Evolutionary conservation across 768 basidiomycete genomes (phyloP), one percentile per base, ranked within the genome.

Genomic region (Coprinopsis sp.): DNA sequence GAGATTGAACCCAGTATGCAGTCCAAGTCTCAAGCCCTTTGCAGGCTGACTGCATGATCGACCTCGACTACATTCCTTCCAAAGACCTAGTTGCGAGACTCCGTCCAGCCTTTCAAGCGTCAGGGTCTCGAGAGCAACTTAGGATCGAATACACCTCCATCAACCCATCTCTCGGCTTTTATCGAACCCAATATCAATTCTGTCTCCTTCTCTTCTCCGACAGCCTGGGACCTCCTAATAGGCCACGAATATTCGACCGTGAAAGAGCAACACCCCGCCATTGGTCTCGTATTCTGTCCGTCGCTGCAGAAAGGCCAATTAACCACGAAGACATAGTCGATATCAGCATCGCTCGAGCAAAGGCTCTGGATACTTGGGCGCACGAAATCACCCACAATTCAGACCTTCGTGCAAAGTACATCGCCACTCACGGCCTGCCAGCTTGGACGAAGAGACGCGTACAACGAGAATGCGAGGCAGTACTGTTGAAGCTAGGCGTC

Each of bases 381-480:
- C 18, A 39, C 23, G 8, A 18, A 1, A 44, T 77, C 27, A 58
- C 51, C 5, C 73, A 78, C 49, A 58, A 74, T 21, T 78, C 77
- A 16, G 49, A 43, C 8, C 54, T 63, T 36, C 67, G 67, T 37
- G 59, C 64, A 7, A 47, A 50, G 3, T 56, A 64, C 44, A 66
- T 75, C 33, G 40, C 58, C 5, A 55, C 57, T 34, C 57, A 58
- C 36, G 69, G 69, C 5, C 27, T 65, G 12, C 50, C 53, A 18
- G 66, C 55, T 28, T 78, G 74, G 77, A 66, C 77, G 44, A 70
- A 73, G 52, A 64, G 73, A 43, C 61, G 70, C 49, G 62, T 80
- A n/a, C 55, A 72, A 50, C 44, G 74, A 24, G 64, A 63, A 23
- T 79, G 81, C 65, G 79, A 83, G 55, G 75, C 72, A 18, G 76